Base-by-base conservation (phyloP, 164 flowering plant species). In the Vitis amurensis region DNA sequence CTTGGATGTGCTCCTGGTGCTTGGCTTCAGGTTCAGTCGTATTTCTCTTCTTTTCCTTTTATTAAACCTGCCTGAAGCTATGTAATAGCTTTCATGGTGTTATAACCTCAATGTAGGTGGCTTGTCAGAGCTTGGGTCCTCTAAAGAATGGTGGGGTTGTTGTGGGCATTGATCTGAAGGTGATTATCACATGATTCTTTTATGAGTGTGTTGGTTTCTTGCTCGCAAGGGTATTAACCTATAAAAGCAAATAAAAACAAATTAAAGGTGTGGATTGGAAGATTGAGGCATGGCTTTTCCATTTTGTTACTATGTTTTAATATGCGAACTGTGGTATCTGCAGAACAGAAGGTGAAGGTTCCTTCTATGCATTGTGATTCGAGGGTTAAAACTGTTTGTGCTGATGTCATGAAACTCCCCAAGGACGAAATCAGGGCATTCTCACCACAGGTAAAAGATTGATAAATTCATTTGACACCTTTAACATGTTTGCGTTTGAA, bases 1-100 rank as follows among this genome's bases (percentile, higher is more conserved):
- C 98, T 95, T 50, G 99, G 98, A 29, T 95, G 98, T 77, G 98
- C 99, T 65, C 99, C 98, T 72, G 99, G 99, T 72, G 97, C 99
- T 70, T 95, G 99, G 99, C 99, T 95, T 79, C 99, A 92, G 93
- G 98, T 94, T 30, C 10, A 2, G 29, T 16, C 3, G 13, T 14
- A n/a, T 66, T 23, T 61, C 2, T 59, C 16, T 64, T 64, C 19
- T 50, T 19, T 57, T 52, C 11, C 63, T 19, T 31, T 69, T 55
- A 23, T 8, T 47, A 53, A 12, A 12, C 16, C 56, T 53, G 4
- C 13, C 15, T 11, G 56, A 53, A 53, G 13, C 56, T 53, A 53
- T 53, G 4, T 53, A 53, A 50, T 51, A 56, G 57, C 14, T 11
- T 67, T 12, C 12, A 19, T 29, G 30, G 16, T 53, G 13, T 64